Conservation (phyloP, 2,329 filamentous ascomycete genomes). For the Fusarium xylarioides region DNA sequence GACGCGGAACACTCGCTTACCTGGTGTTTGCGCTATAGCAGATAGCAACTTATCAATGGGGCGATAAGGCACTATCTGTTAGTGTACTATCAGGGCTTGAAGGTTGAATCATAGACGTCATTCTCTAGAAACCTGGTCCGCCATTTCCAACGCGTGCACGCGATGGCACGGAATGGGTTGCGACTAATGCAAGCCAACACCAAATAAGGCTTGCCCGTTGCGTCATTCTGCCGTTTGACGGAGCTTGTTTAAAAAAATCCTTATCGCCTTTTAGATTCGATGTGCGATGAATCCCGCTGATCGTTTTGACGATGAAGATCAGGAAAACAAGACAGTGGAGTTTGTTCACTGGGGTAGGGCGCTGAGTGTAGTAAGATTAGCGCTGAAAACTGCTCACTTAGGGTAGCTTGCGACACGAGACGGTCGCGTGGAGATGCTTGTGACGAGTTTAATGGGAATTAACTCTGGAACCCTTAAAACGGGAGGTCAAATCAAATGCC, state of each 20-base stretch:
- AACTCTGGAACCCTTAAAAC: neutral
- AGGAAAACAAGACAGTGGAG: neutral
- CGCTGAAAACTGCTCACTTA: neutral
- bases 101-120: neutral
- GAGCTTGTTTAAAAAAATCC: neutral
- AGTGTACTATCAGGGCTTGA: neutral
- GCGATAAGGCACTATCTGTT: neutral
- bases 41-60: accelerated
- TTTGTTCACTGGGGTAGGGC: neutral
- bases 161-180: neutral
- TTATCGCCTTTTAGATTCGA: neutral
- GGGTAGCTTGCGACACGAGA: neutral
- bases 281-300: neutral
- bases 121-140: neutral
- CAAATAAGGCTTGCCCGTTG: neutral
- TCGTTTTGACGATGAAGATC: neutral
- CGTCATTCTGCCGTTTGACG: neutral
- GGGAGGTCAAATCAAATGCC: neutral
- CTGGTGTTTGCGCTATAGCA: neutral
- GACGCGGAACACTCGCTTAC: neutral
- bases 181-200: conserved; percentile 9
- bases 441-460: neutral
- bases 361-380: neutral
- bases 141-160: neutral
- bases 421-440: neutral